Evolutionary conservation across 2,329 filamentous ascomycete genomes (phyloP), one percentile per base, ranked within the genome.

Genomic region (Amauroascus niger): DNA sequence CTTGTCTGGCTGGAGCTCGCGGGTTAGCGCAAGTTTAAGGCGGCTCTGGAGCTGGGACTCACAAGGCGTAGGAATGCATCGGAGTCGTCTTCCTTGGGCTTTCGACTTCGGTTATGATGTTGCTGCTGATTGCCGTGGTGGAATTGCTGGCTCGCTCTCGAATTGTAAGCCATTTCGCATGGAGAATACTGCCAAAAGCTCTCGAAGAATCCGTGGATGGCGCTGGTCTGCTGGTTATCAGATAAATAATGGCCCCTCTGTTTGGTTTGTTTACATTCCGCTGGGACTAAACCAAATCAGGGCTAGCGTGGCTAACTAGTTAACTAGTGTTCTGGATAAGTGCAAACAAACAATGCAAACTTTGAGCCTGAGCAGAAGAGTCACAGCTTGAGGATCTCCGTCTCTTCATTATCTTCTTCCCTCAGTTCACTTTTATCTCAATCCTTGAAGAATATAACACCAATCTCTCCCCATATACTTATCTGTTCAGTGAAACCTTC

Each of bases 51-150:
- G 28, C 16, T 20, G 13, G 39, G n/a, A 61, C 70, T 65, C 59
- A 79, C 77, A 68, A 80, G 68, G 62, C 76, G 75, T 75, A 80
- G 79, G 61, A 79, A 73, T 43, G 76, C 76, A 68, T 79, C 77
- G 56, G 74, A 77, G 22, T 80, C 77, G 57, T 78, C 76, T 59
- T 79, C 76, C 66, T 79, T 79, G 65, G 78, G 78, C 62, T 74
- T 77, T 22, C 67, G 68, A 35, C 73, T 69, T 57, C 67, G 69
- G 52, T 74, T 69, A 28, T 71, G n/a, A n/a, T n/a, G 69, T 58
- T 76, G 75, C 60, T 74, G 71, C 45, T 66, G 62, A 57, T 70
- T 61, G 45, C 61, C 68, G 55, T 76, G 72, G 54, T 76, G 72
- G 56, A 74, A 72, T 58, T 74, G 75, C 62, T 77, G 74, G 61